Evolutionary conservation across 768 basidiomycete species (phyloP).

Genomic region (Tylopilus intermedius): DNA sequence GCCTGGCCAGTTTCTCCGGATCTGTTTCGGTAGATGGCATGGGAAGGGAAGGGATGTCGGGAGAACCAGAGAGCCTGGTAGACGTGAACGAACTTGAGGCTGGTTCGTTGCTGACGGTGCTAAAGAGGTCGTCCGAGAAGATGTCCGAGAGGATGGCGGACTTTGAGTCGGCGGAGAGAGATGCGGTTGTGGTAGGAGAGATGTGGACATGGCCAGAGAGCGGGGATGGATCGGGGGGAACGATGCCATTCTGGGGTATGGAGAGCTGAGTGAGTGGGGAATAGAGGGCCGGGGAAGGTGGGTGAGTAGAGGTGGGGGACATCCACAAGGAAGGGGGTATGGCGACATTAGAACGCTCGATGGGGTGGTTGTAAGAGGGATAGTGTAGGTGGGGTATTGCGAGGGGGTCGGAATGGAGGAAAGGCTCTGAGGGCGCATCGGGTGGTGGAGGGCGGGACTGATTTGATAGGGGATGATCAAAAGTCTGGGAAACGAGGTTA

Average conservation of each 20-base stretch:
- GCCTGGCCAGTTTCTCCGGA: constrained; percentile 64
- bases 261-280: constrained; percentile 37
- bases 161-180: constrained; percentile 49
- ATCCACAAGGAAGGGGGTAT: constrained; percentile 82
- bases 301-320: constrained; percentile 58
- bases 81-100: constrained; percentile 56
- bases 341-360: constrained; percentile 49
- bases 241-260: constrained; percentile 31
- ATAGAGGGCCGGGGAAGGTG: constrained; percentile 40
- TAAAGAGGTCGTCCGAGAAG: constrained; percentile 67
- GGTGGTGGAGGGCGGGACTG: constrained; percentile 6
- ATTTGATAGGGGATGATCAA: constrained; percentile 20
- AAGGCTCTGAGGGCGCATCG: constrained; percentile 10
- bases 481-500: constrained; percentile 11
- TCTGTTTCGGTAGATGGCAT: constrained; percentile 44
- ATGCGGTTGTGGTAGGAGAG: constrained; percentile 42
- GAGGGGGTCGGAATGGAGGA: constrained; percentile 17
- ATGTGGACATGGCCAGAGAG: constrained; percentile 32
- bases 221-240: constrained; percentile 29
- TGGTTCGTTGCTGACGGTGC: constrained; percentile 22
- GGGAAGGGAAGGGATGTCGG: constrained; percentile 49
- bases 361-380: constrained; percentile 26
- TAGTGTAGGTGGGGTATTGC: constrained; percentile 21
- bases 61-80: constrained; percentile 63
- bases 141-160: constrained; percentile 64